Evolutionary conservation across 2,329 filamentous ascomycete species (phyloP), one percentile per base, ranked within the genome.

Genomic region (Tolypocladium tundrense): DNA sequence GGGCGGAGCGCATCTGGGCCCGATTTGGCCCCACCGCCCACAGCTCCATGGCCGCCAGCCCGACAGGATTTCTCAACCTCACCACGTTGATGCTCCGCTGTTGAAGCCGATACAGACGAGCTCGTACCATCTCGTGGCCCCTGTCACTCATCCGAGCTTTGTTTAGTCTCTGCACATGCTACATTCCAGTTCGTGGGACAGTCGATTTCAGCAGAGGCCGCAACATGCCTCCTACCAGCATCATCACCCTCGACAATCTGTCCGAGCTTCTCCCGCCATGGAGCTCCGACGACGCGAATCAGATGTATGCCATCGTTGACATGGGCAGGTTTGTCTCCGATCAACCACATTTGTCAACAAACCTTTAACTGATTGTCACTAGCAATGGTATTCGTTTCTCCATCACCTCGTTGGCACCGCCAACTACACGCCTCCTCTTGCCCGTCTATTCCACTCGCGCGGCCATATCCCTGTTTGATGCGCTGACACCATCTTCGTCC

Each of bases 311-410:
- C 56, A 70, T 84, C 56, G 81, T 84, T 57, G 81, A 84, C 62
- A 83, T 84, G 80, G 81, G 81, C 67, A 83, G 81, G 81, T 82
- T 60, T 57, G 63, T 60, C 54, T 51, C 27, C 57, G 61, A 7
- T 24, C 2, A 6, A 11, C 21, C 13, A 60, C 52, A n/a, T 37
- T 43, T 53, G 50, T 24, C n/a, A 35, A 39, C 53, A 53, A 41
- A 31, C 40, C 39, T 31, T 43, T 41, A n/a, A 16, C 55, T 63
- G 21, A 64, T 27, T 35, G 11, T 53, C 43, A 10, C 21, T 63
- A 90, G 91, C 77, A 97, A 96, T 77, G 92, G 91, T 66, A 93
- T 96, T 66, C 90, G 92, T 57, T 96, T 96, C 77, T 93, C 90
- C 51, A 90, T 96, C 66, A 90, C 91, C 10, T 86, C 91, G 63